Base-by-base conservation (phyloP, 169 alveolate genomes). In the Pseudocohnilembus persalinus region DNA sequence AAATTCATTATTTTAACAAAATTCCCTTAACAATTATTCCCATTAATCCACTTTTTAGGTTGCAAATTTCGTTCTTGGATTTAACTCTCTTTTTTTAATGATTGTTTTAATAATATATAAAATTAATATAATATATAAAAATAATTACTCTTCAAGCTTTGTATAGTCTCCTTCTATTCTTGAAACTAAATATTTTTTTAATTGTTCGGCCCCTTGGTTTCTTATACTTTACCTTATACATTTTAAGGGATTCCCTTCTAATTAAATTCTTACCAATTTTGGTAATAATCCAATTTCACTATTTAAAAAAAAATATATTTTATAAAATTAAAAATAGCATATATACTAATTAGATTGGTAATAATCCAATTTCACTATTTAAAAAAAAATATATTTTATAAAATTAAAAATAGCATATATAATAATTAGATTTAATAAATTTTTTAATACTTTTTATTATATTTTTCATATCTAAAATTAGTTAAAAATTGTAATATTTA, bases 231-330 rank as follows among this genome's bases (percentile, higher is more conserved):
- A 86, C 72, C 93, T 92, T n/a, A 95, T 90, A 68, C 96, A 88
- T 87, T 91, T 93, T 34, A 95, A 83, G 72, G 97, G 96, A 86
- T 95, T 95, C 64, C 97, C 97, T 84, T 95, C 97, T 4, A 95
- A 73, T 64, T 84, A 84, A 34, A 95, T 85, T 82, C 97, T 91
- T 1, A 93, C 96, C 81, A 95, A 83, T 74, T 83, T 84, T 49
- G 89, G 92, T 78, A 95, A 75, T 30, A 95, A 81, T 27, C 95
- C 93, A 31, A 95, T 83, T 78, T 93, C 83, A 68, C 94, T 89
- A 27, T 11, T 11, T 49, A 49, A 49, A 49, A 49, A 11, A 49
- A 11, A 20, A 11, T 11, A 49, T 49, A 11, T 11, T 49, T 49
- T 49, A 49, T 4, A 11, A 49, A 49, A 49, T 11, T 11, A 49